Base-by-base conservation (phyloP, 2,329 filamentous ascomycete genomes). In the Cladosporium phlei region DNA sequence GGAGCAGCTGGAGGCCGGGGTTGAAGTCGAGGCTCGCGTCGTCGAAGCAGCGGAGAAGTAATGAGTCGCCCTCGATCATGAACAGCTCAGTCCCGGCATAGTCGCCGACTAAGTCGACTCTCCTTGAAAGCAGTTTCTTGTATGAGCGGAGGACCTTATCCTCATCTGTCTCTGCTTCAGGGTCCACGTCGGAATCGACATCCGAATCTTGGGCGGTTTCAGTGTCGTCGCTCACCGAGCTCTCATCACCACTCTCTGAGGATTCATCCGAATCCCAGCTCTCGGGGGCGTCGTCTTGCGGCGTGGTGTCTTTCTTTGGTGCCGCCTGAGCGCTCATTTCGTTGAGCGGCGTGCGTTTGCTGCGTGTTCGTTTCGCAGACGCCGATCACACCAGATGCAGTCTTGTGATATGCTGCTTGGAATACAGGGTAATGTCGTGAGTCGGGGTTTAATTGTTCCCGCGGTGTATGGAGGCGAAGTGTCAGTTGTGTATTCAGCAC, bases 51-150 rank as follows among this genome's bases (percentile, higher is more conserved):
- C 85, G 68, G 5, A 79, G 68, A 9, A 89, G 68, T n/a, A 89
- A 64, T 0, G 83, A 83, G 57, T 90, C 84, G 22, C 85, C 85
- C 53, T 89, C 83, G 22, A 89, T 75, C 17, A 84, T 69, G 60
- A 88, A 89, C 9, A 83, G 71, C 59, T 88, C 85, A 50, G 79
- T 79, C 17, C 86, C 85, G 3, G 83, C 83, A 64, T 86, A 89
- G 59, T 89, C 86, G 30, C 85, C 83, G 3, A 88, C 78, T 2
- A 89, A 74, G 55, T 87, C 82, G 21, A 86, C 72, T 39, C 66
- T 66, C 45, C 72, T 65, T 5, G 72, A 69, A 10, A 63, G 55
- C 3, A 72, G 62, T 10, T 56, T 59, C 48, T 65, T 67, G 57
- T 76, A 77, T 64, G 42, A 33, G 11, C 47, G 46, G 12, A 52